Percentiles rank a stretch among this genome's conserved stretches.
These are phyloP conservation scores for Candida chilensis DNA, from an alignment of 805 yeast genomes.

Conservation along the genomic window DNA sequence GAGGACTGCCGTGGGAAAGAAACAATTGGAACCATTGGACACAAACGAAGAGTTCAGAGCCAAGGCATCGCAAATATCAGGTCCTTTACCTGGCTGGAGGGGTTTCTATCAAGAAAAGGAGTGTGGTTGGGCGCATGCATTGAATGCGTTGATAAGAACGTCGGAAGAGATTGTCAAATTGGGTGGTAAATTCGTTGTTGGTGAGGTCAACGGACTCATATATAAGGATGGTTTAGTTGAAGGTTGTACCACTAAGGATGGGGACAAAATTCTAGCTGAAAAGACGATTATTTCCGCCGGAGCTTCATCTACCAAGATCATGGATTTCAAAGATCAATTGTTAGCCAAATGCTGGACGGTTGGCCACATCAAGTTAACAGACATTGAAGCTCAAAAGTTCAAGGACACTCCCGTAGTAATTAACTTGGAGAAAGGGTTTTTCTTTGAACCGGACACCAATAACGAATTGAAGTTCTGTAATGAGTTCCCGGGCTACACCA, in stretches of 20 bases:
- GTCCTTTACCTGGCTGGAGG: conserved; percentile 10
- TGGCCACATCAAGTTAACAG: conserved; percentile 24
- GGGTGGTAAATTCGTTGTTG: conserved; percentile 21
- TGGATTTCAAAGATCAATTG: conserved; percentile 23
- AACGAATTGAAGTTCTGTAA: conserved; percentile 26
- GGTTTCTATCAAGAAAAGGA: conserved; percentile 17
- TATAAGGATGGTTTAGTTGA: conserved; percentile 5
- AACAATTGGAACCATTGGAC: conserved; percentile 1
- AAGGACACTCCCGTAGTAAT: conserved; percentile 24
- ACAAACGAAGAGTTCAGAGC: not conserved
- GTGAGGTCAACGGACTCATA: conserved; percentile 11
- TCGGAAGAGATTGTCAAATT: conserved; percentile 13
- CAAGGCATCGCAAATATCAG: not conserved
- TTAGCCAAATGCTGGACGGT: conserved; percentile 31
- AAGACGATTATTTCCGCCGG: conserved; percentile 25
- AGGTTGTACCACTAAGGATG: conserved; percentile 18
- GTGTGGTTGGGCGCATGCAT: conserved; percentile 28
- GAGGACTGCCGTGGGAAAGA: conserved; percentile 2
- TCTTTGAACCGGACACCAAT: conserved; percentile 27
- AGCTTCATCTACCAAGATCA: conserved; percentile 21
- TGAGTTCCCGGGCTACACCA: conserved; percentile 28
- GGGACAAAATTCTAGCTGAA: conserved; percentile 12
- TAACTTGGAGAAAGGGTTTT: conserved; percentile 26
- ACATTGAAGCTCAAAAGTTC: conserved; percentile 16
- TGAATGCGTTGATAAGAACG: conserved; percentile 14